Evolutionary conservation across 192 early-diverging fungal genomes (phyloP).

Genomic region (Coemansia sp.): DNA sequence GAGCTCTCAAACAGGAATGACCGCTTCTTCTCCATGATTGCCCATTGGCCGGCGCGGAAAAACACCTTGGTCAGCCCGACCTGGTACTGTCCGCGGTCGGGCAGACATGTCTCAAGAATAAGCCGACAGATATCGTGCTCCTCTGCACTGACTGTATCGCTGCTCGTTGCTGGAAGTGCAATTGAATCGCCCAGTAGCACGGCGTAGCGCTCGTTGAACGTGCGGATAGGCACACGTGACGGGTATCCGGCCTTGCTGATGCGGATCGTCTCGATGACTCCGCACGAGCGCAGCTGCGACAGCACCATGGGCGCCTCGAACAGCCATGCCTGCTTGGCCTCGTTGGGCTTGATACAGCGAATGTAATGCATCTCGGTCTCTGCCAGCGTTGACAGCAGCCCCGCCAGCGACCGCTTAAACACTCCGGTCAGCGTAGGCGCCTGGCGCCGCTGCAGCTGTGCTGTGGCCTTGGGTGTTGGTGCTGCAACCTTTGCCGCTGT

Average conservation of each 20-base stretch:
- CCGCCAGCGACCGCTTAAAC: conserved; percentile 72
- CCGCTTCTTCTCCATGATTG: conserved; percentile 80
- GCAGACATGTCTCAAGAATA: conserved; percentile 66
- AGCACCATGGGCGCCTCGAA: conserved; percentile 96
- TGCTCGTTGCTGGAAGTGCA: conserved; percentile 11
- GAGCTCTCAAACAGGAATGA: conserved; percentile 73
- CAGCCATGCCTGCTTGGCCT: conserved; percentile 82
- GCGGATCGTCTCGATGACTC: conserved; percentile 98
- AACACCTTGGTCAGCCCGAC: conserved; percentile 96
- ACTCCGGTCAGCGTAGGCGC: conserved; percentile 51
- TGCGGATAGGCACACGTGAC: conserved; percentile 80
- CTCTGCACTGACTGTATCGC: conserved; percentile 53
- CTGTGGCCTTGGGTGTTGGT: neutral
- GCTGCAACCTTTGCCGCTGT: neutral
- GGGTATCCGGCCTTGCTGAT: conserved; percentile 98
- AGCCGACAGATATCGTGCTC: conserved; percentile 60
- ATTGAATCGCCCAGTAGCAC: conserved; percentile 20
- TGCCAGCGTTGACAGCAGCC: conserved; percentile 90
- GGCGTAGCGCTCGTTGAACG: conserved; percentile 83
- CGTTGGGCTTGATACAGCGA: conserved; percentile 99
- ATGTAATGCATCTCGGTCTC: conserved; percentile 95
- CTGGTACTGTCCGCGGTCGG: conserved; percentile 80
- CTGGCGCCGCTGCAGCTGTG: conserved; percentile 33
- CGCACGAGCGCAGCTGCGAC: conserved; percentile 91
- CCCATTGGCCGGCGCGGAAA: conserved; percentile 88